A percentile compares a stretch with the other conserved stretches of the same genome.
Conservation (phyloP, 2,329 filamentous ascomycete species). For the Alternaria atra region DNA sequence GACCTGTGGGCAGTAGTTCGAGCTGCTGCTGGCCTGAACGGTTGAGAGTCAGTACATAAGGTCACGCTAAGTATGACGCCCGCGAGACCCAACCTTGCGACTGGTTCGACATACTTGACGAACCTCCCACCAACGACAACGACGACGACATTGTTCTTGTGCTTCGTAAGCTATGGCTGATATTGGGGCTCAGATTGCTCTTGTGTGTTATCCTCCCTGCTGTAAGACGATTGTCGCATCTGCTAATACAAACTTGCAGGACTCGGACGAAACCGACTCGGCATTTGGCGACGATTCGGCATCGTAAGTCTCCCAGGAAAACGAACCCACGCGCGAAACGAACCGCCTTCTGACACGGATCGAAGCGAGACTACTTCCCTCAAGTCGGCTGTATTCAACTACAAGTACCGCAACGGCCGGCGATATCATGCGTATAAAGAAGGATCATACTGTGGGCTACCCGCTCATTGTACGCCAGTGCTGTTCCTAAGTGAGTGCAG, state of each 20-base stretch:
- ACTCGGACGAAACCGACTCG: slow-evolving; percentile 28
- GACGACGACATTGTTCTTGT: background rate
- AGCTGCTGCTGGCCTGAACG: slow-evolving; percentile 1
- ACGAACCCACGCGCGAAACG: background rate
- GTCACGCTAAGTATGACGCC: background rate
- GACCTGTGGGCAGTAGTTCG: background rate
- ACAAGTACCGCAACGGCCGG: slow-evolving; percentile 41
- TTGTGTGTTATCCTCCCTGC: slow-evolving; percentile 14
- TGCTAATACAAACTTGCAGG: slow-evolving; percentile 17
- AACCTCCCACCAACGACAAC: background rate
- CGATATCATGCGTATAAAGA: slow-evolving; percentile 42
- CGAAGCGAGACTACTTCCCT: slow-evolving; percentile 34
- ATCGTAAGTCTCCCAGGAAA: slow-evolving; percentile 20
- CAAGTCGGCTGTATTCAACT: slow-evolving; percentile 35
- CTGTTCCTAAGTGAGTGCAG: slow-evolving; percentile 14
- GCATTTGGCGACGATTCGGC: slow-evolving; percentile 30
- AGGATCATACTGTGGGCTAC: slow-evolving; percentile 35
- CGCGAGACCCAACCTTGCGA: background rate
- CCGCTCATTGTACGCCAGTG: background rate
- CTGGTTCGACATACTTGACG: background rate
- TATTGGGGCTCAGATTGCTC: slow-evolving; percentile 24
- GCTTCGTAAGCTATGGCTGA: slow-evolving; percentile 23
- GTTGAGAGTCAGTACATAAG: background rate
- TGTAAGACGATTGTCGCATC: background rate
- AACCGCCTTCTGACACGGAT: slow-evolving; percentile 7